Conservation (phyloP, 305 asterid species). For the Euphrasia arctica region DNA sequence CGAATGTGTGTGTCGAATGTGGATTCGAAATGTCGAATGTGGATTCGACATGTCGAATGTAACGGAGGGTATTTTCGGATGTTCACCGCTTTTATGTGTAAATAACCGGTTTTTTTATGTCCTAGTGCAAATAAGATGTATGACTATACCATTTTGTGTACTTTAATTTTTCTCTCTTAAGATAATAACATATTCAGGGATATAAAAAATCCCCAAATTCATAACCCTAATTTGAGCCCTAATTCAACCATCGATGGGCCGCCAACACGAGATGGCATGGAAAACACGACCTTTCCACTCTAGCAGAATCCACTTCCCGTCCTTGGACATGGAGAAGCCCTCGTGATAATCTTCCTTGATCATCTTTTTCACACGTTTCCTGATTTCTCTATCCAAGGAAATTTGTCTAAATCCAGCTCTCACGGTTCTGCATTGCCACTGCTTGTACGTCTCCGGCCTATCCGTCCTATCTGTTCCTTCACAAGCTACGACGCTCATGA, state of each 20-base stretch:
- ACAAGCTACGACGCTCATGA: slow-evolving; percentile 42
- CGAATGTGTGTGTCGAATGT: no score
- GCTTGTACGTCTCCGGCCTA: slow-evolving; percentile 57
- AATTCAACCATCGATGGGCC: not conserved
- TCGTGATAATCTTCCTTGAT: not conserved
- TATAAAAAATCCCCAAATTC: no score
- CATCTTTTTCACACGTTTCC: not conserved
- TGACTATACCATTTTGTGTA: no score
- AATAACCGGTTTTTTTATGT: no score
- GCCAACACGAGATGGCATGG: not conserved
- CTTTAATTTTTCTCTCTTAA: no score
- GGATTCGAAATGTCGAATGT: no score
- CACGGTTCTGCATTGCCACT: slow-evolving; percentile 37
- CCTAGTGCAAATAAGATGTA: no score
- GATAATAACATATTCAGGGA: no score
- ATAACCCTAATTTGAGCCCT: no score
- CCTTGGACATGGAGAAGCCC: not conserved
- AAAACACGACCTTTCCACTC: not conserved
- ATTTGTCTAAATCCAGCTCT: slow-evolving; percentile 26
- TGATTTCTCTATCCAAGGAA: not conserved
- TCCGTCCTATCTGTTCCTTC: slow-evolving; percentile 52
- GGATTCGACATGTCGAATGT: no score
- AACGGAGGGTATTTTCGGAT: no score
- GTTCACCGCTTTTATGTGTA: no score
- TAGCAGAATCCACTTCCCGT: not conserved